Percentiles rank a stretch among this genome's conserved stretches.
These are phyloP conservation scores for Tylopilus plumbeoviolaceoides DNA, from an alignment of 768 basidiomycete species.

Conservation along the genomic window DNA sequence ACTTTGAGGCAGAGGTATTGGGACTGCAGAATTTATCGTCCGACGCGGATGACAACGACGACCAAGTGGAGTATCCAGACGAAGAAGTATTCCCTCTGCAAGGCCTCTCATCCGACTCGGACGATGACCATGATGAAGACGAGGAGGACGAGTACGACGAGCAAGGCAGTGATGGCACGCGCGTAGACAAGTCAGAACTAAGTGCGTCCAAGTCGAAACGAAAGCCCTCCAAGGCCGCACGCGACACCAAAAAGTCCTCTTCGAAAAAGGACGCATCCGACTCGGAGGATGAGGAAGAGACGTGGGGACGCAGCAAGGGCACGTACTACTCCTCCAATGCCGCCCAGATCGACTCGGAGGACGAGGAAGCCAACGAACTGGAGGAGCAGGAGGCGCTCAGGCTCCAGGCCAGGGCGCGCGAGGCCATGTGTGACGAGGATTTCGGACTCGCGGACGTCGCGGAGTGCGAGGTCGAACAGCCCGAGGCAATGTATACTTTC, in stretches of 20 bases:
- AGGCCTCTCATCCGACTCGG: slow-evolving; percentile 42
- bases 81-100: slow-evolving; percentile 77
- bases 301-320: slow-evolving; percentile 77
- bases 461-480: slow-evolving; percentile 31
- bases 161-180: slow-evolving; percentile 20
- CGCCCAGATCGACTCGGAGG: slow-evolving; percentile 72
- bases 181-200: slow-evolving; percentile 11
- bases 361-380: slow-evolving; percentile 84
- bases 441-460: slow-evolving; percentile 73
- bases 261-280: slow-evolving; percentile 8
- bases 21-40: slow-evolving; percentile 54
- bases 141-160: slow-evolving; percentile 31
- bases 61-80: slow-evolving; percentile 37
- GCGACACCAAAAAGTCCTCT: slow-evolving; percentile 14
- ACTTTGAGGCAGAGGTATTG: slow-evolving; percentile 74
- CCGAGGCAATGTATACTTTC: slow-evolving; percentile 27
- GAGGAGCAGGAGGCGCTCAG: slow-evolving; percentile 86
- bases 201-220: slow-evolving; percentile 12
- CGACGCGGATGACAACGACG: slow-evolving; percentile 24
- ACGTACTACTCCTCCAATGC: slow-evolving; percentile 89
- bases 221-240: slow-evolving; percentile 7
- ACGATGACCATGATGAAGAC: slow-evolving; percentile 36
- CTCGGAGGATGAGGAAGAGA: slow-evolving; percentile 46
- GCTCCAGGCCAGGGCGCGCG: slow-evolving; percentile 70
- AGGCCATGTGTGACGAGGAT: slow-evolving; percentile 71